Conservation (phyloP, 169 alveolate genomes). For the Plasmodium relictum region DNA sequence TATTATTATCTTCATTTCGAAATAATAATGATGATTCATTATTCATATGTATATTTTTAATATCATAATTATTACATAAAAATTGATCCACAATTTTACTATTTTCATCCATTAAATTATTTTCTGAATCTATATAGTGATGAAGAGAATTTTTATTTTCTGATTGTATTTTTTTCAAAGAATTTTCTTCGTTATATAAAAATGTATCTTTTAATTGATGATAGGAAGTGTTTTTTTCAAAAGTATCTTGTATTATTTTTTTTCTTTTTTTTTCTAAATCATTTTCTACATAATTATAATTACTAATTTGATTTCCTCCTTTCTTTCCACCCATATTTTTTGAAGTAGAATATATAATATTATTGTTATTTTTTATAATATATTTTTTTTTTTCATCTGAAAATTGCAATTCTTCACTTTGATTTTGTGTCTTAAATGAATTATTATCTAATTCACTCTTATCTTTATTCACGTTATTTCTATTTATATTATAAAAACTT, state of each 20-base stretch:
- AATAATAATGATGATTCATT: background rate
- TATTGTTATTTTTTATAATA: background rate
- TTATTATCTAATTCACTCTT: background rate
- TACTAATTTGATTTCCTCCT: background rate
- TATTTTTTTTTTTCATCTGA: constrained; percentile 1
- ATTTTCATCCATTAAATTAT: background rate
- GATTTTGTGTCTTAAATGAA: background rate
- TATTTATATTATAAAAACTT: background rate
- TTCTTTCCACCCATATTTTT: background rate
- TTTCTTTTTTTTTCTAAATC: constrained; percentile 3
- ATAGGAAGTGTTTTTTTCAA: background rate
- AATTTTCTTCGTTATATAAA: background rate
- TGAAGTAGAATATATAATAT: background rate
- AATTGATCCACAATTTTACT: background rate
- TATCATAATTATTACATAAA: background rate
- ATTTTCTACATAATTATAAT: constrained; percentile 9
- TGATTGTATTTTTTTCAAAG: background rate
- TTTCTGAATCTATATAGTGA: background rate
- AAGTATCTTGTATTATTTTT: background rate
- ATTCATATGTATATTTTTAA: background rate
- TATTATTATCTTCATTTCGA: background rate
- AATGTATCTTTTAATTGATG: constrained; percentile 6
- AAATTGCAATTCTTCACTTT: background rate
- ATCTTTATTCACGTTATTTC: constrained; percentile 1
- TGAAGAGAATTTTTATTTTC: background rate